Evolutionary conservation across 2,329 filamentous ascomycete genomes (phyloP).

Genomic region (Cordyceps pruinosa): DNA sequence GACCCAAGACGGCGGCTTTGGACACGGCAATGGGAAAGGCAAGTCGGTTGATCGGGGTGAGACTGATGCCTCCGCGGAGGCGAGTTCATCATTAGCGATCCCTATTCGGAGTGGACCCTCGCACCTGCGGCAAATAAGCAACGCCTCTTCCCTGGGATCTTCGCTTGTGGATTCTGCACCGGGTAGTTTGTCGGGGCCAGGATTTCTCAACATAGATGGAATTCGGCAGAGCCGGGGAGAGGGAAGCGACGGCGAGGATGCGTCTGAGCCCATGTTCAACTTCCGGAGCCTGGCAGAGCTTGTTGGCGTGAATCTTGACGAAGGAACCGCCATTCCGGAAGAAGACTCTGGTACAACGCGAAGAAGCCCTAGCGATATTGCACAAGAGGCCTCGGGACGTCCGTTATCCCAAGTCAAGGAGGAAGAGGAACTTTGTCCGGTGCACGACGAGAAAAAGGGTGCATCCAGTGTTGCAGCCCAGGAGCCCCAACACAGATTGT

Average conservation of each 20-base stretch:
- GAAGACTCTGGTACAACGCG: slow-evolving; percentile 8
- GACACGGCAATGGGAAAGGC: slow-evolving; percentile 47
- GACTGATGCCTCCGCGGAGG: slow-evolving; percentile 12
- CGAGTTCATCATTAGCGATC: slow-evolving; percentile 30
- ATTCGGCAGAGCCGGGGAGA: slow-evolving; percentile 37
- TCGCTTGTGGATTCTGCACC: slow-evolving; percentile 63
- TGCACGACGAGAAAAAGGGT: slow-evolving; percentile 20
- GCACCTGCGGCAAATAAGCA: slow-evolving; percentile 77
- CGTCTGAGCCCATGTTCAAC: slow-evolving; percentile 77
- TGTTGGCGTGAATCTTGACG: slow-evolving; percentile 59
- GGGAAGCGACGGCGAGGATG: slow-evolving; percentile 44
- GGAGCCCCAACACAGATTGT: background rate
- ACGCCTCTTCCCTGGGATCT: slow-evolving; percentile 75
- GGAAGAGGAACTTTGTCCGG: slow-evolving; percentile 26
- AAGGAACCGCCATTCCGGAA: slow-evolving; percentile 29
- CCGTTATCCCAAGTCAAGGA: slow-evolving; percentile 33
- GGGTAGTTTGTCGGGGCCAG: slow-evolving; percentile 40
- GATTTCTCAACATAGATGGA: slow-evolving; percentile 27
- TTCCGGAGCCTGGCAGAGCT: slow-evolving; percentile 82
- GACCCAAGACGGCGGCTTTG: slow-evolving; percentile 22
- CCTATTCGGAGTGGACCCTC: slow-evolving; percentile 54
- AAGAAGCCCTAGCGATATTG: slow-evolving; percentile 15
- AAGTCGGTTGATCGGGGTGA: slow-evolving; percentile 58
- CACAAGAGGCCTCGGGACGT: slow-evolving; percentile 18
- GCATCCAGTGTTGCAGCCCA: background rate